Evolutionary conservation across 495 filamentous ascomycete species (phyloP).

Genomic region (Lepraria neglecta): DNA sequence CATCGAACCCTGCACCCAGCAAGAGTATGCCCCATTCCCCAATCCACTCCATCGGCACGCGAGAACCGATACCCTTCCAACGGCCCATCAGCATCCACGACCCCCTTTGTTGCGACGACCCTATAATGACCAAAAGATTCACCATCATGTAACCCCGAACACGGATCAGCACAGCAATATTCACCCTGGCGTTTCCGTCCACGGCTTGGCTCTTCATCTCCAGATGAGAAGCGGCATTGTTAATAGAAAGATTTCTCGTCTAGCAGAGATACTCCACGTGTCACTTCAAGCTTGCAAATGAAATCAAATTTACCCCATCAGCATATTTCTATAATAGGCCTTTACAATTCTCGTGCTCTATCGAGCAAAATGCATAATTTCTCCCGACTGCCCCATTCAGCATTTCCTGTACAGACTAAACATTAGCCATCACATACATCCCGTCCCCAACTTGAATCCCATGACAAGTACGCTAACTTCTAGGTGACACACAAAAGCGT

Average conservation of each 20-base stretch:
- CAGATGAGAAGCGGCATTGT: conserved; percentile 11
- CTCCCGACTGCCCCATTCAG: background rate
- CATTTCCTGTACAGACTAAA: background rate
- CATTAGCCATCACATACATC: background rate
- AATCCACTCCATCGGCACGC: conserved; percentile 6
- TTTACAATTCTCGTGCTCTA: background rate
- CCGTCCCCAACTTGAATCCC: no score
- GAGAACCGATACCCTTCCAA: conserved; percentile 11
- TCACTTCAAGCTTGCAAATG: conserved; percentile 15
- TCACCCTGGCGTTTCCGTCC: conserved; percentile 12
- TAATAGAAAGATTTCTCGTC: conserved; percentile 18
- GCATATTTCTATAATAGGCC: background rate
- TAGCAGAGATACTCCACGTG: conserved; percentile 17
- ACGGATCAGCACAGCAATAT: conserved; percentile 21
- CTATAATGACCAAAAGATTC: conserved; percentile 28
- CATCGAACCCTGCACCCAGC: background rate
- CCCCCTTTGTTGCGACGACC: conserved; percentile 23
- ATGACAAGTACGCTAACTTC: conserved; percentile 1
- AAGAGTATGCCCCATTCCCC: conserved; percentile 10
- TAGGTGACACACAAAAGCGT: background rate
- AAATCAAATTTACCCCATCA: background rate
- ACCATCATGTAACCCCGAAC: conserved; percentile 30
- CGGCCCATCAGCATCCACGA: conserved; percentile 10
- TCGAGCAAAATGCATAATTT: no score
- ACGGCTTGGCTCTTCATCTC: conserved; percentile 9